Evolutionary conservation across 208 protist species (phyloP).

Genomic region (Trypanosoma melophagium): DNA sequence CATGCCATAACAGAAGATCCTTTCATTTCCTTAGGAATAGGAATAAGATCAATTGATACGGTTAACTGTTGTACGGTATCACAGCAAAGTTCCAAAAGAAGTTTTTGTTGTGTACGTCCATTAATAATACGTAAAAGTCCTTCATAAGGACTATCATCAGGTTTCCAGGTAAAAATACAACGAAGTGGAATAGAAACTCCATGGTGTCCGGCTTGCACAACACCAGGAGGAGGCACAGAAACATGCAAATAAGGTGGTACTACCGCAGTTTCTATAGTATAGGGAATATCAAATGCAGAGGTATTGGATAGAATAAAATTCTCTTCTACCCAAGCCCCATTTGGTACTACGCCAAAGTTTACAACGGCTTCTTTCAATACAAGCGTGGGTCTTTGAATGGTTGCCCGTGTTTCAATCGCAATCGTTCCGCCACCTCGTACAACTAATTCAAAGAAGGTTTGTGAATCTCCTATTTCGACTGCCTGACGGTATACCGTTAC

Average conservation of each 20-base stretch:
- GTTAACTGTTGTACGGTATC: conserved; percentile 60
- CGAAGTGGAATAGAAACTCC: conserved; percentile 59
- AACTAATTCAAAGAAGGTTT: conserved; percentile 88
- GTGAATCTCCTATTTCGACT: conserved; percentile 66
- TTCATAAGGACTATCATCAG: conserved; percentile 12
- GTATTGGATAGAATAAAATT: conserved; percentile 71
- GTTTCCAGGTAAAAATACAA: conserved; percentile 36
- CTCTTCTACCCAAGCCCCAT: conserved; percentile 65
- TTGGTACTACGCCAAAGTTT: conserved; percentile 69
- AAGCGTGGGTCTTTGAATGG: conserved; percentile 70
- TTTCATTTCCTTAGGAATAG: conserved; percentile 10
- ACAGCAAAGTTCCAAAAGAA: conserved; percentile 70
- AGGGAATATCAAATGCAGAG: conserved; percentile 77
- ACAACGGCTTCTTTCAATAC: conserved; percentile 62
- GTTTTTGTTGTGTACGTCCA: conserved; percentile 47
- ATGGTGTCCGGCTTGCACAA: conserved; percentile 56
- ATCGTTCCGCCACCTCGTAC: conserved; percentile 70
- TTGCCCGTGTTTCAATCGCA: conserved; percentile 83
- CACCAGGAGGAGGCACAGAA: conserved; percentile 37
- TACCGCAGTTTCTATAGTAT: conserved; percentile 47
- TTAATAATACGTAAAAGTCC: conserved; percentile 55
- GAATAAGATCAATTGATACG: conserved; percentile 60
- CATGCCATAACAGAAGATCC: conserved; percentile 10
- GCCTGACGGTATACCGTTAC: conserved; percentile 88
- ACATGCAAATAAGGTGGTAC: conserved; percentile 62